Base-by-base conservation (phyloP, 805 yeast species). In the Saccharomycopsis fibuligera region DNA sequence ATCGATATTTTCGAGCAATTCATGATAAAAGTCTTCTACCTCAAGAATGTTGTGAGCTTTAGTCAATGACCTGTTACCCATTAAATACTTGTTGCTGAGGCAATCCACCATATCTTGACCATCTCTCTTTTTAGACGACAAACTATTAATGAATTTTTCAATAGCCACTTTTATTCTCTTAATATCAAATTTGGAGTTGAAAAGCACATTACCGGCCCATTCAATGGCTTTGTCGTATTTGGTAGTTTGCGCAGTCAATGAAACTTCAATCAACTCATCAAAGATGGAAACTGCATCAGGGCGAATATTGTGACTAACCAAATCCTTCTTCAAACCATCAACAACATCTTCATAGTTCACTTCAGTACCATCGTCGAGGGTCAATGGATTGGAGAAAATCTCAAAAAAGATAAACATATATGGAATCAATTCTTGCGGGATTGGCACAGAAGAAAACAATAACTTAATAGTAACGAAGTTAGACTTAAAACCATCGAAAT, bases 331-430 rank as follows among this genome's bases (percentile, higher is more conserved):
- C 37, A 89, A 62, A 24, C 75, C 72, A 17, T 83, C 70, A 5
- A 88, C 81, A n/a, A 89, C 96, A 40, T 81, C 75, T 48, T 89
- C 95, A 59, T 74, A 86, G 0, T 86, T 76, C 19, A 81, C 67
- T 14, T 70, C 62, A 2, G 72, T 60, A 2, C 89, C 91, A 57
- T 78, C 75, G 1, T 78, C 83, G 9, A 75, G 67, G 41, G 68
- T 68, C 65, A 91, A 70, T 1, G 97, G 93, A 60, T 86, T 68
- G 0, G 87, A 69, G 58, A 86, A 85, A 6, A 90, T 62, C 42
- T 82, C 86, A 48, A 76, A 78, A 50, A 81, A 70, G 8, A 90
- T 61, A 19, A 81, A 79, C 54, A 86, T 69, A 50, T 83, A 81
- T 2, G 86, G 83, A 46, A 89, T 67, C 14, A 82, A 66, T 2